phyloP scores from a whole-genome alignment of 805 yeast genomes.

The Yamadazyma akitaensis region DNA sequence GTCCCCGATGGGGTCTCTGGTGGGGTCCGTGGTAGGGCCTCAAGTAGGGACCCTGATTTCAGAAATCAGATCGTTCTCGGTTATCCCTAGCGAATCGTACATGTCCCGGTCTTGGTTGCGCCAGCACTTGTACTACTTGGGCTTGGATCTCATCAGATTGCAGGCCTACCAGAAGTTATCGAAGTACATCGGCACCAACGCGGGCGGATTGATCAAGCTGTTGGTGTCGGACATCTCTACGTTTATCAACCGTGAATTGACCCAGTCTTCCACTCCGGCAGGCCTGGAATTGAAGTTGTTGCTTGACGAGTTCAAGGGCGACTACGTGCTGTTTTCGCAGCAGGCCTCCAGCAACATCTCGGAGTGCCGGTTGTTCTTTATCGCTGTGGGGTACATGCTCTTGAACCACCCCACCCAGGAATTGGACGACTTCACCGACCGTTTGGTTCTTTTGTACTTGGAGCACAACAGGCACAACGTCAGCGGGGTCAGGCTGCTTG shows the following conservation, averaged over 20 bases:
- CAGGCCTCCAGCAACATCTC: constrained; percentile 7
- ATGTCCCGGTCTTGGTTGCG: constrained; percentile 24
- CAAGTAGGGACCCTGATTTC: no score
- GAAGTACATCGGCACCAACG: constrained; percentile 23
- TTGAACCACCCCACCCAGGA: constrained; percentile 14
- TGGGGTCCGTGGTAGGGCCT: no score
- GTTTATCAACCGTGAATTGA: constrained; percentile 29
- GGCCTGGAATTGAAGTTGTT: constrained; percentile 22
- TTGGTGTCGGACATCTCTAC: constrained; percentile 32
- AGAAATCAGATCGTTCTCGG: neutral
- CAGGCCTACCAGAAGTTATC: constrained; percentile 31
- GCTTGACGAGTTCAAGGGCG: constrained; percentile 7
- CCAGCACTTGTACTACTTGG: constrained; percentile 32
- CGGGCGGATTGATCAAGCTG: constrained; percentile 32
- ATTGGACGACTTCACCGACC: constrained; percentile 25
- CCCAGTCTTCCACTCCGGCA: constrained; percentile 8
- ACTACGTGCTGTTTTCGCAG: constrained; percentile 5
- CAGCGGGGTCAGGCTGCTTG: constrained; percentile 1
- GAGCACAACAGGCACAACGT: constrained; percentile 15
- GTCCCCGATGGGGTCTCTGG: neutral
- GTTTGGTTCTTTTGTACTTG: constrained; percentile 30
- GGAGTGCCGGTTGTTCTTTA: constrained; percentile 14
- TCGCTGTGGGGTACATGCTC: constrained; percentile 16
- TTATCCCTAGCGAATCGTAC: constrained; percentile 10
- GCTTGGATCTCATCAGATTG: constrained; percentile 32